Base-by-base conservation (phyloP, 2,329 filamentous ascomycete genomes). In the Talaromyces islandicus region DNA sequence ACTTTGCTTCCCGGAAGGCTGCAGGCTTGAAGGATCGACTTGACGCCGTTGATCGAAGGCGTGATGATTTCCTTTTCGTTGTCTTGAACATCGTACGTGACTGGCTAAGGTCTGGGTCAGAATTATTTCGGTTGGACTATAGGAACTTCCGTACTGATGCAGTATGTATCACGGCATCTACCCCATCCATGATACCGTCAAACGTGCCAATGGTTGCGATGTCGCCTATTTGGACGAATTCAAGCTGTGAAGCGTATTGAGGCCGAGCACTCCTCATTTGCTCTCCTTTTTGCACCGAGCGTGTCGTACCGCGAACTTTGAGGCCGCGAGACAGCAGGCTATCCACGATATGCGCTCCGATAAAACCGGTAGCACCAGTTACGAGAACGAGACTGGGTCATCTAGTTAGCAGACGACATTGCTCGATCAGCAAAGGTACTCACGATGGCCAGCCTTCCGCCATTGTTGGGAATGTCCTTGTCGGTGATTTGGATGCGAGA, bases 361-460 rank as follows among this genome's bases (percentile, higher is more conserved):
- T 65, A 60, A 68, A 69, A 48, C 69, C 69, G 21, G 68, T 69
- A 2, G 64, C 67, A 3, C 69, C 69, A 1, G 68, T 70, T 19
- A 69, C 64, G 41, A 69, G 64, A 29, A 68, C 63, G 52, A 60
- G 43, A 24, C 43, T 46, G 19, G 3, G 3, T 46, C 5, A 11
- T 21, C 19, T 46, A 11, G 9, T 46, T 46, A 46, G 43, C n/a
- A 24, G 43, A 24, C 24, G 19, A 9, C n/a, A 19, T 46, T 11
- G 19, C 19, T 46, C 4, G 4, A 14, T 12, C 11, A 14, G 21
- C 43, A 24, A 46, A 21, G 21, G 19, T 46, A 46, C 43, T 46
- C 43, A 46, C 43, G 43, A 46, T 12, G 43, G 43, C 43, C 43
- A 46, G 21, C 21, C 24, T 21, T 14, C 43, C 43, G 43, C 5